phyloP scores from a whole-genome alignment of 768 basidiomycete genomes.

The Suillus cothurnatus region DNA sequence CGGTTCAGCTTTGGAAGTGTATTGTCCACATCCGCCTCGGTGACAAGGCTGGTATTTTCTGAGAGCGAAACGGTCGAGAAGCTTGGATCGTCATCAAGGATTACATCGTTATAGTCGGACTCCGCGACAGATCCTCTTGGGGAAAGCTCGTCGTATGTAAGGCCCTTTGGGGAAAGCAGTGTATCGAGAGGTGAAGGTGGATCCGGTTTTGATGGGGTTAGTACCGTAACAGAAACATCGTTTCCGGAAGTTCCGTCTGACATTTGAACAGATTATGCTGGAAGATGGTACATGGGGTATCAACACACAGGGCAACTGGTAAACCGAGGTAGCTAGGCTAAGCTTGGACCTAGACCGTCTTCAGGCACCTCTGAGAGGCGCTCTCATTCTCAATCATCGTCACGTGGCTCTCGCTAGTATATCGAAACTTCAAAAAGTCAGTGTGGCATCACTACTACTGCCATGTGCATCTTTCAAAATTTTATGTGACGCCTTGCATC shows the following conservation, averaged over 20 bases:
- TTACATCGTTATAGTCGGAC: constrained; percentile 66
- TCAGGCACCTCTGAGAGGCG: too few species aligned
- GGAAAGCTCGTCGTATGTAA: constrained; percentile 31
- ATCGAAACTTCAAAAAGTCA: background rate
- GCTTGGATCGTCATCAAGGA: constrained; percentile 45
- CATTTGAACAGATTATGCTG: constrained; percentile 20
- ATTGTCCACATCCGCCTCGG: constrained; percentile 22
- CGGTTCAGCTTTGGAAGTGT: constrained; percentile 25
- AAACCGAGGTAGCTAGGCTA: background rate
- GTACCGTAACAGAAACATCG: constrained; percentile 10
- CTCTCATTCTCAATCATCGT: background rate
- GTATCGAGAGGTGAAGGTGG: constrained; percentile 41
- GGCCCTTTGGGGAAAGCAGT: constrained; percentile 50
- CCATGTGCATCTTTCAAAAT: background rate
- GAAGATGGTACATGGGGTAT: constrained; percentile 15
- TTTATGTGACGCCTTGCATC: background rate
- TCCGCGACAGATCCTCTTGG: constrained; percentile 49
- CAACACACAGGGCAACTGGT: background rate
- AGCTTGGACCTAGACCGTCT: background rate
- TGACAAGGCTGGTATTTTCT: constrained; percentile 13
- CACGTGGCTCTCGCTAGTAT: background rate
- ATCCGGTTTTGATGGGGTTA: constrained; percentile 15
- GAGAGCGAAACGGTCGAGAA: constrained; percentile 54
- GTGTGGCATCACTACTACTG: background rate
- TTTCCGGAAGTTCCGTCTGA: constrained; percentile 17